These are phyloP conservation scores for Rhodotorula diobovata DNA, from an alignment of 768 basidiomycete species.

Conservation along the genomic window DNA sequence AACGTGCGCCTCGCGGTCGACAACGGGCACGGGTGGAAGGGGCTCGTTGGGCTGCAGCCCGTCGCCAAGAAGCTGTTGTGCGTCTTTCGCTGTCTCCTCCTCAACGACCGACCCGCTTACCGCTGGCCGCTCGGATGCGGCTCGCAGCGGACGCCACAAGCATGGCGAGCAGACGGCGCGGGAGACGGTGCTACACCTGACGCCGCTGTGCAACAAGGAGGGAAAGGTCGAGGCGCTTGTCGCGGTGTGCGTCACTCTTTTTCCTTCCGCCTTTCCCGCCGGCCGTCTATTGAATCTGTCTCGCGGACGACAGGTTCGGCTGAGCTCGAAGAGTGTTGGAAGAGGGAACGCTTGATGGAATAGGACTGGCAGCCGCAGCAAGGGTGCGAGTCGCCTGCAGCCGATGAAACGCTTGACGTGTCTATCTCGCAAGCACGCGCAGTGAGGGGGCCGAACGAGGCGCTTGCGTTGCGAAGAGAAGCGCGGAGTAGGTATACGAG, in stretches of 20 bases:
- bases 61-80: neutral
- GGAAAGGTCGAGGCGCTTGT: conserved; percentile 6
- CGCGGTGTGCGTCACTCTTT: neutral
- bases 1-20: conserved; percentile 12
- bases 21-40: neutral
- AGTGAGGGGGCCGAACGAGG: too few species aligned
- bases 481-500: too few species aligned
- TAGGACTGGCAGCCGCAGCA: too few species aligned
- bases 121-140: too few species aligned
- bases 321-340: too few species aligned
- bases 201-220: neutral
- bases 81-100: neutral
- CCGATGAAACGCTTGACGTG: too few species aligned
- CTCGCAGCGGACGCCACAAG: neutral
- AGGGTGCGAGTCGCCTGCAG: too few species aligned
- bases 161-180: neutral
- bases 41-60: neutral
- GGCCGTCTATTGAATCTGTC: neutral
- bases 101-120: too few species aligned
- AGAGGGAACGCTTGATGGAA: too few species aligned
- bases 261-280: too few species aligned
- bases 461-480: too few species aligned
- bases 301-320: neutral
- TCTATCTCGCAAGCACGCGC: too few species aligned
- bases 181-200: conserved; percentile 4